Conservation (phyloP, 2,329 filamentous ascomycete species). For the Venturia effusa region DNA sequence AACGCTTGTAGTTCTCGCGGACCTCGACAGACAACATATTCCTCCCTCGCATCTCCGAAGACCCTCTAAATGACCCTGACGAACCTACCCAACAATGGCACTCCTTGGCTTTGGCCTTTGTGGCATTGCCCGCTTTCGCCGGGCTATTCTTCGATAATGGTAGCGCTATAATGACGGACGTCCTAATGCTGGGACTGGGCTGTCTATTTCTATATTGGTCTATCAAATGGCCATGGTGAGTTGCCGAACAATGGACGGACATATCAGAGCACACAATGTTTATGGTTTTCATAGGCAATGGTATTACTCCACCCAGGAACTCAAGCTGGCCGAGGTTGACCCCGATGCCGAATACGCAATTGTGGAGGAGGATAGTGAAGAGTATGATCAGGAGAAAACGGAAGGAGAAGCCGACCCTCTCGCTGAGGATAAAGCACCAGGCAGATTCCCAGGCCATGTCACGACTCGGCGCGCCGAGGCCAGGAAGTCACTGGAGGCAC, state of each 20-base stretch:
- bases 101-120: slow-evolving; percentile 70
- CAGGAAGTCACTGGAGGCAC: slow-evolving; percentile 1
- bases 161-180: slow-evolving; percentile 69
- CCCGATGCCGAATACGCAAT: slow-evolving; percentile 16
- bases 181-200: slow-evolving; percentile 68
- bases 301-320: slow-evolving; percentile 39
- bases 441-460: background rate
- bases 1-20: slow-evolving; percentile 2
- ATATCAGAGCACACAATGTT: background rate
- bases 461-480: slow-evolving; percentile 1
- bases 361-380: slow-evolving; percentile 22
- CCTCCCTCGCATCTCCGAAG: slow-evolving; percentile 33
- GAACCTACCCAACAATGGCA: slow-evolving; percentile 60
- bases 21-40: slow-evolving; percentile 61
- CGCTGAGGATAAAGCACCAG: slow-evolving; percentile 11
- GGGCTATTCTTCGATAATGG: slow-evolving; percentile 80
- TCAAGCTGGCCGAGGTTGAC: slow-evolving; percentile 13
- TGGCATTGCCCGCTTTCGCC: slow-evolving; percentile 73
- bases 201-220: slow-evolving; percentile 89
- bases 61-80: slow-evolving; percentile 20
- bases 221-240: slow-evolving; percentile 77
- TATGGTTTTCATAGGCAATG: slow-evolving; percentile 31
- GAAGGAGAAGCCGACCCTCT: background rate
- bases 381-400: slow-evolving; percentile 15
- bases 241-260: slow-evolving; percentile 2